Conservation (phyloP, 2,329 filamentous ascomycete species). For the Xylariaceae sp. region DNA sequence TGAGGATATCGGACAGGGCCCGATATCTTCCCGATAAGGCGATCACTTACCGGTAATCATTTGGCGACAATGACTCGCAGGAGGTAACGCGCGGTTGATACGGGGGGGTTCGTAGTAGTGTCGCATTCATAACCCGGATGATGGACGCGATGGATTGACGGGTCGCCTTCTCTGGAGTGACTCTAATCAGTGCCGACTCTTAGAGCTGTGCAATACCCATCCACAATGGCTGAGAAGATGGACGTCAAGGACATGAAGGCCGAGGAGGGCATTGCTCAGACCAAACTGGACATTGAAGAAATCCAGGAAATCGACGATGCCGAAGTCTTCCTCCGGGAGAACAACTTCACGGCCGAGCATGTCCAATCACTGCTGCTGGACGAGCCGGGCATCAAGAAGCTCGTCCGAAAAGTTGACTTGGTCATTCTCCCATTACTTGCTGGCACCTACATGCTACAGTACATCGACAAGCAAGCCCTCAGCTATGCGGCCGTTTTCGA, state of each 20-base stretch:
- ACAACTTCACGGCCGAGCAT: slow-evolving; percentile 38
- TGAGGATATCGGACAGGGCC: too few relatives aligned
- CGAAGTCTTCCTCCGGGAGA: slow-evolving; percentile 43
- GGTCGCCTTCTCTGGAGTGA: too few relatives aligned
- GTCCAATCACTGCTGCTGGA: slow-evolving; percentile 42
- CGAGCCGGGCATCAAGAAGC: slow-evolving; percentile 21
- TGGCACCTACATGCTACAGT: slow-evolving; percentile 47
- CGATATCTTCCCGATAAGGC: too few relatives aligned
- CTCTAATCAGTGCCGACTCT: too few relatives aligned
- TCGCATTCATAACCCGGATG: too few relatives aligned
- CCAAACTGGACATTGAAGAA: slow-evolving; percentile 3
- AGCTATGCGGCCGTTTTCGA: slow-evolving; percentile 54
- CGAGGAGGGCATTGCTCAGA: not conserved
- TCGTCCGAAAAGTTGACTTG: slow-evolving; percentile 44
- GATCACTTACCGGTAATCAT: too few relatives aligned
- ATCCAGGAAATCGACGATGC: slow-evolving; percentile 40
- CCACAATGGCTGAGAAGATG: not conserved
- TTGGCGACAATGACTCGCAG: too few relatives aligned
- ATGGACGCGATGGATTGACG: too few relatives aligned
- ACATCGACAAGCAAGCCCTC: slow-evolving; percentile 52
- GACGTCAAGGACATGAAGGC: slow-evolving; percentile 4
- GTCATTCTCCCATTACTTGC: slow-evolving; percentile 47
- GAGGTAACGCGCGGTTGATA: too few relatives aligned
- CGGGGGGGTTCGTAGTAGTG: too few relatives aligned
- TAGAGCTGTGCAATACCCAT: not conserved